Evolutionary conservation across 2,329 filamentous ascomycete genomes (phyloP).

Genomic region (Colletotrichum lindemuthianum): DNA sequence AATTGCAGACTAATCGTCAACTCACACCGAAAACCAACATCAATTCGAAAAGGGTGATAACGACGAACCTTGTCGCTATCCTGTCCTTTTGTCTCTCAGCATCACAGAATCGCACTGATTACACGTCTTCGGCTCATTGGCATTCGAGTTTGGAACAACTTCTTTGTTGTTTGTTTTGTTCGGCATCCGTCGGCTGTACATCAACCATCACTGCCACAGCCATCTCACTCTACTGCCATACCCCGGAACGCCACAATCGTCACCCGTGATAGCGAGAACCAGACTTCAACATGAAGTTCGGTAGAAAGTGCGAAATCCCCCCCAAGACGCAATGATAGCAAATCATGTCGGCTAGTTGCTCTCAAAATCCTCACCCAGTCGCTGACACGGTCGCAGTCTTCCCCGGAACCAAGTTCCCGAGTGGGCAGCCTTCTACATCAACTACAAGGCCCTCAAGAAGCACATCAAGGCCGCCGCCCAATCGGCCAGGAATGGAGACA

Average conservation of each 20-base stretch:
- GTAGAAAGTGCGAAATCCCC: constrained; percentile 60
- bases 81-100: constrained; percentile 5
- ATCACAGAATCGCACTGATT: not conserved
- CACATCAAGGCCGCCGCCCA: constrained; percentile 84
- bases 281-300: constrained; percentile 68
- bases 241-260: constrained; percentile 21
- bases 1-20: too few relatives aligned
- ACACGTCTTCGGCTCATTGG: too few relatives aligned
- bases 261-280: constrained; percentile 18
- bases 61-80: too few relatives aligned
- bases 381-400: constrained; percentile 59
- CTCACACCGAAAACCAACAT: too few relatives aligned
- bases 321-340: not conserved
- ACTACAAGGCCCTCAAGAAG: constrained; percentile 94
- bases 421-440: constrained; percentile 86
- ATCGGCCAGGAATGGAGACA: constrained; percentile 73
- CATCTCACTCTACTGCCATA: too few relatives aligned
- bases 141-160: too few relatives aligned
- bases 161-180: constrained; percentile 10
- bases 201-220: not conserved
- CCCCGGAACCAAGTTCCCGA: constrained; percentile 87
- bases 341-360: not conserved
- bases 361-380: constrained; percentile 15
- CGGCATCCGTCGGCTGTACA: constrained; percentile 2
- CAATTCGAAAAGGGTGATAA: too few relatives aligned